phyloP scores from a whole-genome alignment of 2,329 filamentous ascomycete genomes.

The Sclerotinia glacialis region DNA sequence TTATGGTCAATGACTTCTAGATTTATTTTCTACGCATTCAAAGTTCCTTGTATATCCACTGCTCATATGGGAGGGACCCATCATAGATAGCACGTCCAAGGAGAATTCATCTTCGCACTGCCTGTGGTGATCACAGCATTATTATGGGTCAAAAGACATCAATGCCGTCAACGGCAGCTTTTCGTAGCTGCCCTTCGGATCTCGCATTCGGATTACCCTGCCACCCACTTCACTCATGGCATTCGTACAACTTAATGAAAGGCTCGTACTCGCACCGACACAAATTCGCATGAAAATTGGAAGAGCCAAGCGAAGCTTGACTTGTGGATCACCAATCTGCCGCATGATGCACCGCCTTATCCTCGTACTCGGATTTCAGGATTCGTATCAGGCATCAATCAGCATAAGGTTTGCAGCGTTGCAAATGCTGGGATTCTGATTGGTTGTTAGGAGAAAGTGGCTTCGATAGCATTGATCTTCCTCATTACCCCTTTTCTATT shows the following conservation, averaged over 20 bases:
- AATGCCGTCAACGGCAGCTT: not conserved
- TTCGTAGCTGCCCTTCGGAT: not conserved
- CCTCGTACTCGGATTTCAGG: not conserved
- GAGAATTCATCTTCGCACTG: not conserved
- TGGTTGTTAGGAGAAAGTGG: not conserved
- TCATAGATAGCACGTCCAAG: not conserved
- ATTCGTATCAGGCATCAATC: not conserved
- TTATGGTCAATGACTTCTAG: not conserved
- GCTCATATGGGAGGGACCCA: slow-evolving; percentile 7
- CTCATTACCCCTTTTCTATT: no score
- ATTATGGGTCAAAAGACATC: not conserved
- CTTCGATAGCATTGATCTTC: no score
- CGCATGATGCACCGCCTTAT: not conserved
- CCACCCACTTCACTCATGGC: no score
- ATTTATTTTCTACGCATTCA: not conserved
- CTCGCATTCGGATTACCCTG: slow-evolving; percentile 1
- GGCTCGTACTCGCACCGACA: not conserved
- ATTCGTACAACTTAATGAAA: not conserved
- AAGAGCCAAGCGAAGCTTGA: not conserved
- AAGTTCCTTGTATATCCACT: not conserved
- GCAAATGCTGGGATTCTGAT: not conserved
- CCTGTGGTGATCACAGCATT: not conserved
- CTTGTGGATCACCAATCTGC: no score
- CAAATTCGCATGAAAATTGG: not conserved
- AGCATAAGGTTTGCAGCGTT: not conserved